Conservation (phyloP, 345 rosid genomes). For the Populus ilicifolia region DNA sequence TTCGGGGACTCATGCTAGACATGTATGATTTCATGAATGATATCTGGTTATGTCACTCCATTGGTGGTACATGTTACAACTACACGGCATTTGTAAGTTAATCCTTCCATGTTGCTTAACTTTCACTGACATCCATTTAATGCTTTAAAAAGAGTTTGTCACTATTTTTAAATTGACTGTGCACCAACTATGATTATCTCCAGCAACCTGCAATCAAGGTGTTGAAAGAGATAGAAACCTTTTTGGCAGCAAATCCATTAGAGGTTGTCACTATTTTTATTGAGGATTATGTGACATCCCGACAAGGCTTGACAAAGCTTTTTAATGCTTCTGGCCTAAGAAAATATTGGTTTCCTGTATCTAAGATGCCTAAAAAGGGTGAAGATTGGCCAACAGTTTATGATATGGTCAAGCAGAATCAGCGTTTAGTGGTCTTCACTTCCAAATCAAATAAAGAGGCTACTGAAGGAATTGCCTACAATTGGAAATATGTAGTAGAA, state of each 20-base stretch:
- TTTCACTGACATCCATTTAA: background rate
- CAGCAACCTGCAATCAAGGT: conserved; percentile 84
- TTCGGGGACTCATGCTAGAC: conserved; percentile 90
- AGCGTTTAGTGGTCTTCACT: conserved; percentile 82
- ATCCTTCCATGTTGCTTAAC: conserved; percentile 3
- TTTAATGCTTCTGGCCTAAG: conserved; percentile 72
- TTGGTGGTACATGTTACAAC: conserved; percentile 61
- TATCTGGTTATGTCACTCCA: conserved; percentile 90
- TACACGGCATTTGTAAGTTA: conserved; percentile 79
- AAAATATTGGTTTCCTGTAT: conserved; percentile 60
- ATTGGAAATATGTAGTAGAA: conserved; percentile 88
- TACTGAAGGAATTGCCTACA: conserved; percentile 81
- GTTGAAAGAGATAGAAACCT: conserved; percentile 64
- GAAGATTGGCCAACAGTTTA: conserved; percentile 88
- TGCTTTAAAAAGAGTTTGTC: background rate
- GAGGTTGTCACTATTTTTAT: conserved; percentile 90
- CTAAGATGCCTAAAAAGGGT: conserved; percentile 80
- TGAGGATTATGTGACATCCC: conserved; percentile 84
- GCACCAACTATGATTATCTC: background rate
- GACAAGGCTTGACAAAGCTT: conserved; percentile 72
- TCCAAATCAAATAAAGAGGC: conserved; percentile 73
- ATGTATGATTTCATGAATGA: conserved; percentile 77
- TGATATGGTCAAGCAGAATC: conserved; percentile 78
- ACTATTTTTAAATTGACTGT: background rate
- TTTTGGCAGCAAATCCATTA: conserved; percentile 62